Evolutionary conservation across 1,139 yeast species (phyloP).

Genomic region (Meyerozyma smithsonii): DNA sequence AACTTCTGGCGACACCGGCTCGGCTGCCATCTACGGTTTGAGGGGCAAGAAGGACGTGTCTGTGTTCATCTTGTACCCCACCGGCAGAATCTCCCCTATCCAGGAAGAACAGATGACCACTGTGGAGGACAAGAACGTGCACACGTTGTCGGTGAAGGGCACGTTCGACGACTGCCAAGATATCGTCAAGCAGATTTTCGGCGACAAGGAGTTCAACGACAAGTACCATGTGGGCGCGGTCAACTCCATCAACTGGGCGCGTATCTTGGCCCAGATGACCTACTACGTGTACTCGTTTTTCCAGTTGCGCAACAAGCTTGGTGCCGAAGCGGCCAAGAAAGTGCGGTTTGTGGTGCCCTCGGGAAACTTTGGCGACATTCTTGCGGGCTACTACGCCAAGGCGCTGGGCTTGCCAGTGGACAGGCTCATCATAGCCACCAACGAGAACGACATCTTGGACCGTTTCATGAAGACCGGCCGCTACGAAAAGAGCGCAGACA

Average conservation of each 20-base stretch:
- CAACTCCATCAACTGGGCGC: conserved; percentile 98
- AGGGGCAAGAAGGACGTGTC: conserved; percentile 95
- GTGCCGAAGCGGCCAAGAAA: conserved; percentile 34
- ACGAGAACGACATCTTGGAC: conserved; percentile 89
- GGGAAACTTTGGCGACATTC: conserved; percentile 96
- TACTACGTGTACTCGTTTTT: conserved; percentile 92
- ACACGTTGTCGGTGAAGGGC: conserved; percentile 90
- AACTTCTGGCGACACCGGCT: conserved; percentile 98
- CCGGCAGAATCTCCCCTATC: conserved; percentile 94
- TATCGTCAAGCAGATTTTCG: conserved; percentile 87
- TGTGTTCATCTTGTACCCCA: conserved; percentile 92
- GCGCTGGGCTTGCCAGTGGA: conserved; percentile 93
- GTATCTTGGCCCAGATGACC: conserved; percentile 95
- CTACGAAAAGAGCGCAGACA: conserved; percentile 60
- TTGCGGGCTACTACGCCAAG: conserved; percentile 93
- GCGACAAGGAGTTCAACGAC: conserved; percentile 80
- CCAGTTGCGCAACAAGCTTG: conserved; percentile 46
- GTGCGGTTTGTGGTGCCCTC: conserved; percentile 92
- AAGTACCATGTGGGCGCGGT: conserved; percentile 96
- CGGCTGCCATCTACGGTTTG: conserved; percentile 97
- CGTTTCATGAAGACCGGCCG: conserved; percentile 85
- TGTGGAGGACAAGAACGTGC: conserved; percentile 90
- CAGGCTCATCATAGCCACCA: conserved; percentile 87
- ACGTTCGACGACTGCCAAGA: conserved; percentile 98
- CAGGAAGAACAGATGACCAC: conserved; percentile 99